phyloP scores from a whole-genome alignment of 352 stramenopile species.

The Phytopythium sindhum region DNA sequence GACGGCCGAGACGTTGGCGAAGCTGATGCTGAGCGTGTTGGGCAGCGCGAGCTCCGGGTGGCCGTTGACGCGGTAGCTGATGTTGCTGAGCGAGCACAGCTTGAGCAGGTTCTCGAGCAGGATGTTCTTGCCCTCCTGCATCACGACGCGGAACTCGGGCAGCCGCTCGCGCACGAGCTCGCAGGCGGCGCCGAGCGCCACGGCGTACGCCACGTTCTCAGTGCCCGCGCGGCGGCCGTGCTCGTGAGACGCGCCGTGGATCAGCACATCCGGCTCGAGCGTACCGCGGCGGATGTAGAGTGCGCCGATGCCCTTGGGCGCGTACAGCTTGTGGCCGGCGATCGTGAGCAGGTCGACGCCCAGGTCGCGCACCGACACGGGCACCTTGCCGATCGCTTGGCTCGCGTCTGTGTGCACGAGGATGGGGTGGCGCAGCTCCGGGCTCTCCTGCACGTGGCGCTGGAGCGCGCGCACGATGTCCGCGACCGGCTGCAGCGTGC shows the following conservation, averaged over 20 bases:
- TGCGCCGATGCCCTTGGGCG: constrained; percentile 90
- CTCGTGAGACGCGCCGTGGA: constrained; percentile 93
- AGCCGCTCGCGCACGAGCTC: constrained; percentile 67
- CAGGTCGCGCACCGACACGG: constrained; percentile 72
- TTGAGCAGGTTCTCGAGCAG: constrained; percentile 53
- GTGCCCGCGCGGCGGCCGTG: constrained; percentile 91
- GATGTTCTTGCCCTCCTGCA: constrained; percentile 59
- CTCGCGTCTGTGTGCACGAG: constrained; percentile 97
- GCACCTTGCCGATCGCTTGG: constrained; percentile 95
- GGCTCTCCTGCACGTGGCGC: constrained; percentile 21
- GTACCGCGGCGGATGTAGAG: constrained; percentile 67
- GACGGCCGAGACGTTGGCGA: constrained; percentile 82
- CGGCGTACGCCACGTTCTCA: constrained; percentile 95
- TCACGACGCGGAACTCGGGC: constrained; percentile 57
- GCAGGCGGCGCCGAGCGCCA: constrained; percentile 89
- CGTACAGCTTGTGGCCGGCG: constrained; percentile 98
- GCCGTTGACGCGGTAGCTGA: constrained; percentile 83
- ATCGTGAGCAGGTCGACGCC: constrained; percentile 95
- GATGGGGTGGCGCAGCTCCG: constrained; percentile 44
- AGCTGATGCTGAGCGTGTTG: constrained; percentile 96
- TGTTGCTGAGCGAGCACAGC: constrained; percentile 32
- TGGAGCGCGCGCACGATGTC: constrained; percentile 70
- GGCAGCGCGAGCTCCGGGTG: constrained; percentile 83
- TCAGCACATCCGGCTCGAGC: constrained; percentile 51
- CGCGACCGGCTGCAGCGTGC: constrained; percentile 92